These are phyloP conservation scores for Amyloporia xantha DNA, from an alignment of 768 basidiomycete species.

Conservation along the genomic window DNA sequence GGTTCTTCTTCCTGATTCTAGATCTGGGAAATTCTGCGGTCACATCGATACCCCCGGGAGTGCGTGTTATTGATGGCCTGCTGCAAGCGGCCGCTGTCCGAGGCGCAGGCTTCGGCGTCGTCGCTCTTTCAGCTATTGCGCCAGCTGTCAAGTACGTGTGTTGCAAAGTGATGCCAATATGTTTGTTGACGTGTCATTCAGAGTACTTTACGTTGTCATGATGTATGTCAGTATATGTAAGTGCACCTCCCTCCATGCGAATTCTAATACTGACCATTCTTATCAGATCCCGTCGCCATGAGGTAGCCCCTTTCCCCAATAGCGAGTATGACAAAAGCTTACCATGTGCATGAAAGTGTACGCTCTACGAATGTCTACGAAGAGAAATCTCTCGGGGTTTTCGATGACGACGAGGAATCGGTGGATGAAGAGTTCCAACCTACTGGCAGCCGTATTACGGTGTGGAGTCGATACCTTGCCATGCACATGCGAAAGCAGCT, in stretches of 20 bases:
- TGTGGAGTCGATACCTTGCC: conserved; percentile 73
- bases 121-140: conserved; percentile 65
- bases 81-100: conserved; percentile 80
- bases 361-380: conserved; percentile 94
- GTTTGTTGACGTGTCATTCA: too few relatives aligned
- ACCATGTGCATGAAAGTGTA: conserved; percentile 49
- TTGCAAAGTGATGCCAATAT: background rate
- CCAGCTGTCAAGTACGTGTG: conserved; percentile 86
- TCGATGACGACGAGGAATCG: conserved; percentile 36
- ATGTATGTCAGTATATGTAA: conserved; percentile 86
- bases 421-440: conserved; percentile 36
- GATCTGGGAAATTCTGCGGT: conserved; percentile 78
- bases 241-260: conserved; percentile 18
- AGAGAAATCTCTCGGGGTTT: conserved; percentile 84
- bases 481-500: conserved; percentile 85
- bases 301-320: conserved; percentile 37
- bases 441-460: conserved; percentile 45
- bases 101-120: conserved; percentile 81
- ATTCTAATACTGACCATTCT: conserved; percentile 5
- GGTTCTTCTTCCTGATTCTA: conserved; percentile 83
- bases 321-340: too few relatives aligned
- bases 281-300: conserved; percentile 70
- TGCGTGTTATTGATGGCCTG: conserved; percentile 65
- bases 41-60: conserved; percentile 59
- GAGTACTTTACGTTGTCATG: conserved; percentile 86